These are phyloP conservation scores for Spathaspora gorwiae DNA, from an alignment of 805 yeast genomes.

Conservation along the genomic window DNA sequence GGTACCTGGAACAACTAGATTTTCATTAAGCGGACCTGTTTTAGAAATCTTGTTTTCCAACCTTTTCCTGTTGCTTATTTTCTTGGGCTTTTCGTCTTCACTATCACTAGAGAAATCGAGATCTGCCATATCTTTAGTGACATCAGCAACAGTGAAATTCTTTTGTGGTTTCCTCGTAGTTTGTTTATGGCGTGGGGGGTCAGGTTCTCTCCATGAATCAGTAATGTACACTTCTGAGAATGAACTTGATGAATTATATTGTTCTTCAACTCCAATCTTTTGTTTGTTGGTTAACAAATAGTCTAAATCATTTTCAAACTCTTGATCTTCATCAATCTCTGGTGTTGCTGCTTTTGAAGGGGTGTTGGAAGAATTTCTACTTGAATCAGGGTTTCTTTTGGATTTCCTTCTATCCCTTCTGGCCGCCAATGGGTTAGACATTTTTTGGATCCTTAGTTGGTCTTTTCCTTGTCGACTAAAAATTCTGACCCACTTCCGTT, in stretches of 20 bases:
- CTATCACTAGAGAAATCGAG: constrained; percentile 23
- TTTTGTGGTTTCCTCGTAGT: constrained; percentile 1
- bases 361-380: neutral
- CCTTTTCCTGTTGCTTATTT: neutral
- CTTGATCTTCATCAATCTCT: constrained; percentile 4
- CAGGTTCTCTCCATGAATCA: neutral
- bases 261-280: neutral
- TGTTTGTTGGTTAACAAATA: constrained; percentile 18
- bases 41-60: neutral
- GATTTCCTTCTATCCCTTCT: neutral
- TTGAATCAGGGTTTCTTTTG: neutral
- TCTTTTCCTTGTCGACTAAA: no score
- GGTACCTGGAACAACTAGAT: neutral
- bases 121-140: constrained; percentile 24
- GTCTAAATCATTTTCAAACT: constrained; percentile 27
- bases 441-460: neutral
- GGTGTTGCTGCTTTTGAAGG: neutral
- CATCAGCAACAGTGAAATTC: constrained; percentile 16
- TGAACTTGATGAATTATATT: neutral
- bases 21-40: neutral
- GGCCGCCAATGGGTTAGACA: neutral
- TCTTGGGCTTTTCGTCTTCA: constrained; percentile 11
- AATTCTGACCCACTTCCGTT: no score
- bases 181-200: neutral
- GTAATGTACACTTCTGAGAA: neutral